Conservation (phyloP, 108 stramenopile species). For the Nannochloropsis granulata region DNA sequence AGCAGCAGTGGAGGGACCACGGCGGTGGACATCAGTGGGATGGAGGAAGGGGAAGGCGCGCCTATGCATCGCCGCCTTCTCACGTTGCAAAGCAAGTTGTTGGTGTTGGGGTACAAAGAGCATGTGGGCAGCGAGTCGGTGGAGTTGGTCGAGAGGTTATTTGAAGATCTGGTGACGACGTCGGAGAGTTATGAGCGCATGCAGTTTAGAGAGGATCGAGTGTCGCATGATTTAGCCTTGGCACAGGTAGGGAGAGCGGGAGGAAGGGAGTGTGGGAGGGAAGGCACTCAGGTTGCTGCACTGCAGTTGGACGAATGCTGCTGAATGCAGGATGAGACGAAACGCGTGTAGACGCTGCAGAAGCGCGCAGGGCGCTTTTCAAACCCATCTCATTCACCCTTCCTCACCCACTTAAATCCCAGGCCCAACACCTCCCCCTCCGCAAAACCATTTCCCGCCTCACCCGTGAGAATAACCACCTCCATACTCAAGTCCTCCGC, state of each 20-base stretch:
- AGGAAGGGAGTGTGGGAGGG: no score
- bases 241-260: background rate
- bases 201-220: constrained; percentile 25
- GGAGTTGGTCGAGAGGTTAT: constrained; percentile 35
- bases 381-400: no score
- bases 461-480: constrained; percentile 40
- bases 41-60: background rate
- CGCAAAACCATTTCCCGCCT: constrained; percentile 42
- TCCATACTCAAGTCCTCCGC: constrained; percentile 30
- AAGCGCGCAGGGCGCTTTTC: no score
- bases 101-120: constrained; percentile 25
- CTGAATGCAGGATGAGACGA: no score
- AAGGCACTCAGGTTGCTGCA: no score
- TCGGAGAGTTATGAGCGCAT: constrained; percentile 42
- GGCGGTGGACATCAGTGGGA: background rate
- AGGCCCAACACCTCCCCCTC: constrained; percentile 39
- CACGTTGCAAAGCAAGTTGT: constrained; percentile 1
- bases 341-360: no score
- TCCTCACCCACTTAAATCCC: background rate
- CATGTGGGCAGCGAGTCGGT: constrained; percentile 24
- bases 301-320: no score
- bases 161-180: constrained; percentile 38
- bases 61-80: background rate
- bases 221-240: constrained; percentile 31
- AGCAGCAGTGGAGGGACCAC: background rate